Evolutionary conservation across 768 basidiomycete species (phyloP).

Genomic region (Sistotremastrum suecicum): DNA sequence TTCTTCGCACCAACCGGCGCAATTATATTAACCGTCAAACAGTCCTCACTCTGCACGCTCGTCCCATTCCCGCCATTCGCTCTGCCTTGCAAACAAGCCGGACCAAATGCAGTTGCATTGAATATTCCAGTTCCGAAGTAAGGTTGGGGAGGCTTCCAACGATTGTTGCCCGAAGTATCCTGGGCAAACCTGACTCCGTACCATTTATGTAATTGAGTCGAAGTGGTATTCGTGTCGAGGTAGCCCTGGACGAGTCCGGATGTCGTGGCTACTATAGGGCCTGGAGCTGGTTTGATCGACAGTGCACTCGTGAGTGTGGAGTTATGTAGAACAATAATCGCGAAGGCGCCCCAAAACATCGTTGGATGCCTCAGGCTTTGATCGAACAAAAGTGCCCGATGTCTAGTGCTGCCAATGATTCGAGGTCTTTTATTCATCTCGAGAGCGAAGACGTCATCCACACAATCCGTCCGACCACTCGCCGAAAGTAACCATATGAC

Average conservation of each 20-base stretch:
- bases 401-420: too few relatives aligned
- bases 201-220: conserved; percentile 13
- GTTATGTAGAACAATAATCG: too few relatives aligned
- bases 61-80: conserved; percentile 12
- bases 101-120: conserved; percentile 12
- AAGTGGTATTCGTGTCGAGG: conserved; percentile 10
- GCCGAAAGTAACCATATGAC: too few relatives aligned
- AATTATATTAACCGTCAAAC: conserved; percentile 12
- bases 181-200: conserved; percentile 11
- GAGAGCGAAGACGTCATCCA: too few relatives aligned
- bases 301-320: too few relatives aligned
- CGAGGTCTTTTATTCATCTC: too few relatives aligned
- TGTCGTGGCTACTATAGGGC: conserved; percentile 4
- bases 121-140: conserved; percentile 3
- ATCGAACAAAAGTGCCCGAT: too few relatives aligned
- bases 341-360: too few relatives aligned
- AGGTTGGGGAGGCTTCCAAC: conserved; percentile 13
- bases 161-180: conserved; percentile 12
- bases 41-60: conserved; percentile 13
- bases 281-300: too few relatives aligned
- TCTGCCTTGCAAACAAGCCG: conserved; percentile 13
- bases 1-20: conserved; percentile 10
- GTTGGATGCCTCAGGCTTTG: too few relatives aligned
- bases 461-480: too few relatives aligned
- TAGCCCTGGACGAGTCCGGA: conserved; percentile 12